phyloP scores from a whole-genome alignment of 2,329 filamentous ascomycete genomes.

The Tolypocladium ovalisporum region DNA sequence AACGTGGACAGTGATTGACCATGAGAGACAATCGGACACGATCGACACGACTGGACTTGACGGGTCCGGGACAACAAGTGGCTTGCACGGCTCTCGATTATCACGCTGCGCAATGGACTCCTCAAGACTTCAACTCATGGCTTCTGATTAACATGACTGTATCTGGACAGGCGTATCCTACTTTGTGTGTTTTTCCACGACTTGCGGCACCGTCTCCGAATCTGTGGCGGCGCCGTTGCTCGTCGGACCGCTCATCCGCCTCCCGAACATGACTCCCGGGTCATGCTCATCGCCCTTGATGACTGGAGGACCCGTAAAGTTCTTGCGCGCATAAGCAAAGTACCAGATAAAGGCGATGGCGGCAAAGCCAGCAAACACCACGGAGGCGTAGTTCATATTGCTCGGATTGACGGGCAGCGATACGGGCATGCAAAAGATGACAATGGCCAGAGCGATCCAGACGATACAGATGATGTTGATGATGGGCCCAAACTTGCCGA shows the following conservation, averaged over 20 bases:
- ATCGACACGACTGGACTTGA: not conserved
- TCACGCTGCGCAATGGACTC: not conserved
- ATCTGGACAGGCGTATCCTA: not conserved
- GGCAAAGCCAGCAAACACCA: slow-evolving; percentile 54
- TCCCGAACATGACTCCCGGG: not conserved
- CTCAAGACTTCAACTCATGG: not conserved
- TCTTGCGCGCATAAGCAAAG: slow-evolving; percentile 48
- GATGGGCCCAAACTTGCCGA: slow-evolving; percentile 55
- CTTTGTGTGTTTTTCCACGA: not conserved
- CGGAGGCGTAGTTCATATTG: slow-evolving; percentile 57
- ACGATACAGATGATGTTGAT: slow-evolving; percentile 59
- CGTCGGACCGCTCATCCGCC: not conserved
- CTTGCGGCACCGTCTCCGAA: slow-evolving; percentile 1
- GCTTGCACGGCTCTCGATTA: not conserved
- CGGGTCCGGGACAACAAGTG: not conserved
- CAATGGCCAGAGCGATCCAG: slow-evolving; percentile 60
- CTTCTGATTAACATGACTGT: not conserved
- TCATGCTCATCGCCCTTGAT: not conserved
- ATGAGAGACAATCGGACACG: not conserved
- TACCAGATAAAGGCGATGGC: slow-evolving; percentile 52
- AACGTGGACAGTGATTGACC: not conserved
- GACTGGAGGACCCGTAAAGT: slow-evolving; percentile 48
- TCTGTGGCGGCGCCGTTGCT: not conserved
- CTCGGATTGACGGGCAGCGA: slow-evolving; percentile 43
- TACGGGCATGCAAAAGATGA: slow-evolving; percentile 68